Evolutionary conservation across 257 asterid genomes (phyloP).

Genomic region (Thymus mandschuricus): DNA sequence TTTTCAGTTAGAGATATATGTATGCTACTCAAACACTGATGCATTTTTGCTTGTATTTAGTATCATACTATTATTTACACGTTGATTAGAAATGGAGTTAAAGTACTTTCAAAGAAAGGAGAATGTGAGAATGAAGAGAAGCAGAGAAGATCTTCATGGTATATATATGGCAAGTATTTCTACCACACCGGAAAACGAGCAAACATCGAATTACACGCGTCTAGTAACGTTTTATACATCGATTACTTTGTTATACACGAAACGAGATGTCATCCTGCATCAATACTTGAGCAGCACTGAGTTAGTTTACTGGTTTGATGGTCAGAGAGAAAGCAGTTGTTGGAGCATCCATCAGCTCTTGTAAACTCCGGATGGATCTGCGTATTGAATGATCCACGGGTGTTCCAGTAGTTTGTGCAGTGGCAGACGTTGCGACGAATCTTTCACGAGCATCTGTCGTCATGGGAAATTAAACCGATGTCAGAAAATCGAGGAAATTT

Average conservation of each 20-base stretch:
- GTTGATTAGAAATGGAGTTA: not conserved
- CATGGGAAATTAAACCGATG: not conserved
- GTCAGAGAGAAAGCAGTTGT: not conserved
- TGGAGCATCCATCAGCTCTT: conserved; percentile 42
- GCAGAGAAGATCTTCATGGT: too few relatives aligned
- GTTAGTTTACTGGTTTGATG: conserved; percentile 7
- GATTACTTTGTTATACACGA: not conserved
- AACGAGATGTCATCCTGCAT: conserved; percentile 3
- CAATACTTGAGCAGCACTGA: not conserved
- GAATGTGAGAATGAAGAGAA: too few relatives aligned
- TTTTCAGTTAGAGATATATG: conserved; percentile 21
- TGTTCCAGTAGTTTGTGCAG: conserved; percentile 87
- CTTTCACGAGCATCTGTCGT: conserved; percentile 88
- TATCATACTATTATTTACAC: not conserved
- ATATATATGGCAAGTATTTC: not conserved
- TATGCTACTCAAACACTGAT: not conserved
- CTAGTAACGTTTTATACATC: not conserved
- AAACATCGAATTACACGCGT: not conserved
- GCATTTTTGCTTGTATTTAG: conserved; percentile 8
- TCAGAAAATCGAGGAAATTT: not conserved
- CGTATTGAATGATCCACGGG: conserved; percentile 93
- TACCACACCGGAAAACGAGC: not conserved
- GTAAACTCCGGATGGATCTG: conserved; percentile 86
- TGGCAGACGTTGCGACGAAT: conserved; percentile 76
- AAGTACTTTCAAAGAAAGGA: not conserved